Percentiles rank a stretch among this genome's conserved stretches.
These are phyloP conservation scores for Xylaria grammica DNA, from an alignment of 495 filamentous ascomycete genomes.

Conservation along the genomic window DNA sequence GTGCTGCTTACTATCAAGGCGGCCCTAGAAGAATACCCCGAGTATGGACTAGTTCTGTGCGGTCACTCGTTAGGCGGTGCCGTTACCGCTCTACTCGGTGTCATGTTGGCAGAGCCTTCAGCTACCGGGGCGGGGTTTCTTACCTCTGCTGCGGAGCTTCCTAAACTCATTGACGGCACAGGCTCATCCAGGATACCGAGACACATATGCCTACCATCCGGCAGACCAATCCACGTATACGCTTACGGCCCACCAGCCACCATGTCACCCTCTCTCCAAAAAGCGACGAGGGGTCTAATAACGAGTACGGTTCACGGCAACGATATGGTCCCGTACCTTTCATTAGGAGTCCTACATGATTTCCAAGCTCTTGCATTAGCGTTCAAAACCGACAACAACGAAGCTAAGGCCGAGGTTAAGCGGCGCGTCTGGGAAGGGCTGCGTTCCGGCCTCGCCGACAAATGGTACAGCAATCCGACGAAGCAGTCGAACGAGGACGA, in stretches of 20 bases:
- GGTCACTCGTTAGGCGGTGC: constrained; percentile 80
- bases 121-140: constrained; percentile 49
- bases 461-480: constrained; percentile 47
- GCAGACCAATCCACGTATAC: constrained; percentile 77
- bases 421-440: constrained; percentile 68
- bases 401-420: constrained; percentile 68
- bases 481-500: constrained; percentile 50
- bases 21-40: constrained; percentile 71
- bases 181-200: constrained; percentile 24
- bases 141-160: constrained; percentile 52
- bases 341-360: constrained; percentile 76
- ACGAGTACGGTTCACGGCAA: constrained; percentile 75
- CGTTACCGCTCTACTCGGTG: constrained; percentile 74
- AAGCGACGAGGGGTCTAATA: constrained; percentile 74
- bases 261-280: constrained; percentile 73
- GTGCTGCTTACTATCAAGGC: constrained; percentile 71
- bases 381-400: constrained; percentile 72
- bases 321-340: constrained; percentile 76
- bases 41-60: constrained; percentile 77
- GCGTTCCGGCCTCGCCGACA: constrained; percentile 49
- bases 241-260: constrained; percentile 78
- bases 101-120: constrained; percentile 70
- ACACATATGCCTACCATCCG: constrained; percentile 62
- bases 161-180: constrained; percentile 46
- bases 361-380: constrained; percentile 72